These are phyloP conservation scores for Citrus reticulata DNA, from an alignment of 345 rosid species.

Conservation along the genomic window DNA sequence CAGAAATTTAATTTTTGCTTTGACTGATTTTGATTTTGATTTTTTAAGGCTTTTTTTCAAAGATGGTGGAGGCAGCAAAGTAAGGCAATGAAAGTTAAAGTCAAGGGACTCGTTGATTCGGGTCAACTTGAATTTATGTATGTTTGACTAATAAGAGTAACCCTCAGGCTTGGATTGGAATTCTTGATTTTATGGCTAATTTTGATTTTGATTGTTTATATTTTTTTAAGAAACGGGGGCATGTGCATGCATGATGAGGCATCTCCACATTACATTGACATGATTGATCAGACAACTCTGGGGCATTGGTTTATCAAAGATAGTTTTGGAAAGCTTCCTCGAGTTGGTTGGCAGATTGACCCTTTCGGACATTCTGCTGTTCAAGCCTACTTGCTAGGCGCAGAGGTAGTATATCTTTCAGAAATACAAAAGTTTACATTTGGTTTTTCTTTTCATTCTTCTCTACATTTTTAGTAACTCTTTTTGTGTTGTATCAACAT, in stretches of 20 bases:
- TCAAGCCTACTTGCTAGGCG: slow-evolving; percentile 90
- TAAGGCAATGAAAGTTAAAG: slow-evolving; percentile 56
- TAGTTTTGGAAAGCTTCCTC: slow-evolving; percentile 77
- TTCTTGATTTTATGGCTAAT: not conserved
- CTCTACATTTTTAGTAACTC: not conserved
- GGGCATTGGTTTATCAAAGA: slow-evolving; percentile 78
- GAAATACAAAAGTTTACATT: not conserved
- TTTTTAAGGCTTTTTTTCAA: slow-evolving; percentile 74
- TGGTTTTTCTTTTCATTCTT: not conserved
- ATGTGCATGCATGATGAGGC: slow-evolving; percentile 99
- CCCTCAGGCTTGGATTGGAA: not conserved
- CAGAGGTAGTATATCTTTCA: slow-evolving; percentile 69
- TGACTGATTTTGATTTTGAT: slow-evolving; percentile 1
- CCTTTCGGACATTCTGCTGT: slow-evolving; percentile 97
- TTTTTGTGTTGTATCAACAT: not conserved
- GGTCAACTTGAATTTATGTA: slow-evolving; percentile 97
- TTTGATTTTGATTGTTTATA: not conserved
- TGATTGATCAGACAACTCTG: slow-evolving; percentile 94
- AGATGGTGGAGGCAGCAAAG: slow-evolving; percentile 99
- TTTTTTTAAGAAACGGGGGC: slow-evolving; percentile 68
- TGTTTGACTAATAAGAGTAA: not conserved
- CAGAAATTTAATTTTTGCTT: not conserved
- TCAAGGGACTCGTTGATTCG: slow-evolving; percentile 74
- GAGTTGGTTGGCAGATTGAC: slow-evolving; percentile 99
- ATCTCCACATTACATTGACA: slow-evolving; percentile 78